phyloP scores from a whole-genome alignment of 768 basidiomycete species.

The Gymnopilus junonius region DNA sequence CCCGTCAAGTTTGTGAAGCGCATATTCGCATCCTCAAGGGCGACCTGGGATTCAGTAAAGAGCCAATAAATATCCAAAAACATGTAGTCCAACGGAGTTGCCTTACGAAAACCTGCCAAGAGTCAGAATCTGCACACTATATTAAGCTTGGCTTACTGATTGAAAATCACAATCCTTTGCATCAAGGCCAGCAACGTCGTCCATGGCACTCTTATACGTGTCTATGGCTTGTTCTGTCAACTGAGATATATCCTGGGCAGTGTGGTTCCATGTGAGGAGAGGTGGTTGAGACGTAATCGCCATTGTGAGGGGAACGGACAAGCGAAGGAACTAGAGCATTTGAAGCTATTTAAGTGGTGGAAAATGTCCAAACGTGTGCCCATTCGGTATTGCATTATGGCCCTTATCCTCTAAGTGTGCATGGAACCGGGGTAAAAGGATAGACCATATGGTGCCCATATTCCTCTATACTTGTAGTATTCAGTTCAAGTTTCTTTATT shows the following conservation, averaged over 20 bases:
- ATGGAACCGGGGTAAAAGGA: not conserved
- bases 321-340: conserved; percentile 28
- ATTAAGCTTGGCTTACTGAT: conserved; percentile 49
- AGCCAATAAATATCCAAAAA: conserved; percentile 19
- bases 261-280: conserved; percentile 68
- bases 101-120: conserved; percentile 70
- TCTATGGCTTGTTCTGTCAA: conserved; percentile 64
- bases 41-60: conserved; percentile 41
- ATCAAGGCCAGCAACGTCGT: conserved; percentile 62
- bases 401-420: not conserved
- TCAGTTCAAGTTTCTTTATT: not conserved
- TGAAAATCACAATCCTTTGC: conserved; percentile 64
- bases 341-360: not conserved
- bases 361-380: not conserved
- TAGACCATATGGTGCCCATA: not conserved
- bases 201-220: conserved; percentile 54
- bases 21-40: conserved; percentile 63
- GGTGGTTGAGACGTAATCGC: conserved; percentile 67
- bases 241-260: conserved; percentile 58
- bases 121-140: not conserved
- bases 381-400: not conserved
- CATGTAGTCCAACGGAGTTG: conserved; percentile 15
- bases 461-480: not conserved
- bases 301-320: conserved; percentile 39
- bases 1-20: conserved; percentile 53